Base-by-base conservation (phyloP, 2,329 filamentous ascomycete genomes). In the Exophiala viscosa region DNA sequence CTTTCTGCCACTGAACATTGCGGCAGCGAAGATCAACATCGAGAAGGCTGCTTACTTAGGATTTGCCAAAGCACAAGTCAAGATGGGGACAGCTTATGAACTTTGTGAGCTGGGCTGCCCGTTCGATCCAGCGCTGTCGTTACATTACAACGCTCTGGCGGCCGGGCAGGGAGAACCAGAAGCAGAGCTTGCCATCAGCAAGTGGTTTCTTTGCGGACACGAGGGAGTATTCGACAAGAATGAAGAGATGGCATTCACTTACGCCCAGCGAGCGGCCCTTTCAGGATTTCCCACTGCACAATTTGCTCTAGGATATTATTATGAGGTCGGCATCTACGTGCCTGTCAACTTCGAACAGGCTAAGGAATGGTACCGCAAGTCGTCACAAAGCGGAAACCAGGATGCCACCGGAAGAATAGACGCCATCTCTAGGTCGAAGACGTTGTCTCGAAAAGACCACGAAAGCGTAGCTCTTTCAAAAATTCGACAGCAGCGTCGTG, bases 171-270 rank as follows among this genome's bases (percentile, higher is more conserved):
- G 91, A 14, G 90, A 97, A 64, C 79, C 90, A 0, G 93, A 99
- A 68, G 93, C 92, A 0, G 90, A 96, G 55, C 87, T 99, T 72
- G 90, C 92, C 23, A 90, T 99, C 56, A 97, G 92, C 71, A 93
- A 96, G 70, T 99, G 93, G 93, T 99, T 97, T 67, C 78, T 99
- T 23, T 97, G 95, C 65, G 93, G 93, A 2, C 91, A 93, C 60
- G 92, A 97, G 61, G 87, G 86, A 17, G 79, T 95, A 5, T 96
- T 99, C 66, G 82, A 88, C 55, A 97, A 97, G 78, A 97, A 96
- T 65, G 93, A 99, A 70, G 87, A 92, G 67, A 75, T 97, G 44
- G 92, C 93, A 5, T 99, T 88, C 71, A 86, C 84, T 46, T 97
- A 96, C 66, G 93, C 93, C 1, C 83, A 92, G 63, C 83, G 92